Conservation (phyloP, 306 rosid species). For the Oemleria cerasiformis region DNA sequence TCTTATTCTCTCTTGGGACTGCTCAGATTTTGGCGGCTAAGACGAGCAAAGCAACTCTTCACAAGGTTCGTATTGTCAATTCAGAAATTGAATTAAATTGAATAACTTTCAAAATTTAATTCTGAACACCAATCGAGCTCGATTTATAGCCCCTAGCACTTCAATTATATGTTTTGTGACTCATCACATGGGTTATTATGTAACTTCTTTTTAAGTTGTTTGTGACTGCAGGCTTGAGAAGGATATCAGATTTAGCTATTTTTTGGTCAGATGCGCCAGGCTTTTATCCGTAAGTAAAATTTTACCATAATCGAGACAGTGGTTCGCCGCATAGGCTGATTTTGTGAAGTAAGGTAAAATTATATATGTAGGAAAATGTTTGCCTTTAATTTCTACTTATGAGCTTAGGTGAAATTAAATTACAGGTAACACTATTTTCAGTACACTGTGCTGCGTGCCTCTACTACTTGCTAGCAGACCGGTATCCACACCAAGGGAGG, state of each 20-base stretch:
- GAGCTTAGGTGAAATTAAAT: too few relatives aligned
- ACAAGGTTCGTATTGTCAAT: slow-evolving; percentile 46
- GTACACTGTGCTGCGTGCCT: slow-evolving; percentile 87
- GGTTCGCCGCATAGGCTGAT: too few relatives aligned
- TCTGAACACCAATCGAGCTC: too few relatives aligned
- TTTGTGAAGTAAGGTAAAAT: too few relatives aligned
- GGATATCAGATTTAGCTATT: slow-evolving; percentile 91
- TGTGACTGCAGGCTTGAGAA: slow-evolving; percentile 83
- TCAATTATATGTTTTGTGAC: not conserved
- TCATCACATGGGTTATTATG: not conserved
- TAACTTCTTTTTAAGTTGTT: not conserved
- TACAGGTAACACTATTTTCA: slow-evolving; percentile 63
- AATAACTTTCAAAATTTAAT: too few relatives aligned
- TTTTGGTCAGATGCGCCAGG: slow-evolving; percentile 76
- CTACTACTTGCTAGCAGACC: slow-evolving; percentile 76
- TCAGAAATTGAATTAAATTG: too few relatives aligned
- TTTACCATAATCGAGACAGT: too few relatives aligned
- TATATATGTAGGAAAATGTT: too few relatives aligned
- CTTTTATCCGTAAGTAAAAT: slow-evolving; percentile 62
- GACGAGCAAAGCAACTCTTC: slow-evolving; percentile 76
- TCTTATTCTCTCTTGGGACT: slow-evolving; percentile 61
- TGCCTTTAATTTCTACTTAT: too few relatives aligned
- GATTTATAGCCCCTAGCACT: not conserved
- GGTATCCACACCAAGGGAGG: slow-evolving; percentile 58
- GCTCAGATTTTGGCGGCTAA: slow-evolving; percentile 81